Evolutionary conservation across 2,329 filamentous ascomycete genomes (phyloP).

Genomic region (Aureobasidium sp.): DNA sequence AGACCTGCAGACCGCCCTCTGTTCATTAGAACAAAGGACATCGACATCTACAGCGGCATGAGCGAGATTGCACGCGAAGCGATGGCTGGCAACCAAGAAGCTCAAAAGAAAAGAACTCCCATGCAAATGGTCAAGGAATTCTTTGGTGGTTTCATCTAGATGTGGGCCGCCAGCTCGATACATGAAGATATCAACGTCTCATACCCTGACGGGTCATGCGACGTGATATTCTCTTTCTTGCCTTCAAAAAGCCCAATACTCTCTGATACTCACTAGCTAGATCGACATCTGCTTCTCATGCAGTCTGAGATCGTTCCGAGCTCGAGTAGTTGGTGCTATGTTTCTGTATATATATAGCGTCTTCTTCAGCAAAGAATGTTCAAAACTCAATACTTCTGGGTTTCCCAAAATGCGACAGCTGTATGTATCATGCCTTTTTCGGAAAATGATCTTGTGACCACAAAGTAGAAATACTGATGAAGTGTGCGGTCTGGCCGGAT

Average conservation of each 20-base stretch:
- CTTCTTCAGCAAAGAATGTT: neutral
- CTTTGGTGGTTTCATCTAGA: neutral
- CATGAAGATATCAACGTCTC: neutral
- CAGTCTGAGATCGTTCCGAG: neutral
- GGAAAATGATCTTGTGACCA: neutral
- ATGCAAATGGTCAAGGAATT: neutral
- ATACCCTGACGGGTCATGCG: neutral
- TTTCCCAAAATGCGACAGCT: neutral
- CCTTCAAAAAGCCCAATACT: neutral
- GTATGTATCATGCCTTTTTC: neutral
- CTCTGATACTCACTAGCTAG: neutral
- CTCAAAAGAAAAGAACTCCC: neutral
- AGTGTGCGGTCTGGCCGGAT: neutral
- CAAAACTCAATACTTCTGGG: neutral
- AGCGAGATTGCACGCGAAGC: neutral
- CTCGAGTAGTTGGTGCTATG: neutral
- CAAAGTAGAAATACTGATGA: neutral
- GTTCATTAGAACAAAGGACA: conserved; percentile 19
- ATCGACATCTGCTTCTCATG: neutral
- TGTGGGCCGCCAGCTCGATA: neutral
- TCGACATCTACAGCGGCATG: conserved; percentile 21
- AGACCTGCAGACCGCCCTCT: conserved; percentile 10
- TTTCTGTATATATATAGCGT: neutral
- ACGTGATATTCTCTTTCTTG: neutral
- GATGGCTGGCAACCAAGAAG: neutral